A percentile compares a stretch with the other conserved stretches of the same genome.
Evolutionary conservation across 176 grass and related monocot genomes (phyloP).

Genomic region (Paspalum notatum): DNA sequence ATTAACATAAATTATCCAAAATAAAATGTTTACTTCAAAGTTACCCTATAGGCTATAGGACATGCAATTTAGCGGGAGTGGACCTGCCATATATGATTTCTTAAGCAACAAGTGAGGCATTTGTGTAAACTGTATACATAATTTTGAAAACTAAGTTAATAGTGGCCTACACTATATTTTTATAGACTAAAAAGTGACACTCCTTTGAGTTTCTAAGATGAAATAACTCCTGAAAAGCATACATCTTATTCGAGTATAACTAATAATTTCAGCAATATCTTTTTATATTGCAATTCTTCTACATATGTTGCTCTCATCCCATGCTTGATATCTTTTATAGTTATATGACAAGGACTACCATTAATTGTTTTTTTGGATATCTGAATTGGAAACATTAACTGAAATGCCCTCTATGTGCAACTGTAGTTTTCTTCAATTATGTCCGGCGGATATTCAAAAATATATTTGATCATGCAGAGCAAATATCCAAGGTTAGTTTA

Average conservation of each 20-base stretch:
- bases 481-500: constrained; percentile 82
- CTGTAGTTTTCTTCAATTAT: constrained; percentile 95
- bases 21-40: not conserved
- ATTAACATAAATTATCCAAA: not conserved
- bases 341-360: not conserved
- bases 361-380: constrained; percentile 18
- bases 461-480: constrained; percentile 94
- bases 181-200: not conserved
- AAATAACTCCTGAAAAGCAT: not conserved
- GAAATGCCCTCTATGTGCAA: constrained; percentile 34
- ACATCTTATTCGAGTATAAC: not conserved
- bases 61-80: not conserved
- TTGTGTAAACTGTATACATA: constrained; percentile 11
- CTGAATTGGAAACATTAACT: constrained; percentile 19
- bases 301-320: not conserved
- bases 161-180: too few relatives aligned
- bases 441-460: constrained; percentile 90
- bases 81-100: not conserved
- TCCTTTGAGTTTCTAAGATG: not conserved
- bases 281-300: not conserved
- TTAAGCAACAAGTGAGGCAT: not conserved
- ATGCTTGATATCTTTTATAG: too few relatives aligned
- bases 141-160: constrained; percentile 15
- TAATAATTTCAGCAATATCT: constrained; percentile 12
- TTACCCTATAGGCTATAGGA: not conserved